Evolutionary conservation across 306 rosid species (phyloP).

Genomic region (Rosa rugosa): DNA sequence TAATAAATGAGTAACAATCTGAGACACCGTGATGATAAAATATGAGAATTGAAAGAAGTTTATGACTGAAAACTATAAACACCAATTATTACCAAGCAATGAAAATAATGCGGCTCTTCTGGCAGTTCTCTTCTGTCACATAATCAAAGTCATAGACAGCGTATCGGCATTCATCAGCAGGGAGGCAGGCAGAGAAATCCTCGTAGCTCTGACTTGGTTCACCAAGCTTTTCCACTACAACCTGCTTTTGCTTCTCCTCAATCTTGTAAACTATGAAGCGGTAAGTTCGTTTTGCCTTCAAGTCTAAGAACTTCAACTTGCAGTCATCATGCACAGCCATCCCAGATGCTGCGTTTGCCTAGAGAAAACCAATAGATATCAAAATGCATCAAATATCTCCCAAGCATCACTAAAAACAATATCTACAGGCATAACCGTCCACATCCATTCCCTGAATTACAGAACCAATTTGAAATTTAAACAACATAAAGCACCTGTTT

Average conservation of each 20-base stretch:
- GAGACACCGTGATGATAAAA: background rate
- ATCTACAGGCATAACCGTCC: background rate
- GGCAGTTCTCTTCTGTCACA: constrained; percentile 51
- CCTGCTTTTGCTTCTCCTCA: constrained; percentile 50
- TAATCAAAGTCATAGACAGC: constrained; percentile 56
- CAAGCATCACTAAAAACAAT: background rate
- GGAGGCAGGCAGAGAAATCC: constrained; percentile 45
- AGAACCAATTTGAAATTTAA: background rate
- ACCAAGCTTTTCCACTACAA: constrained; percentile 49
- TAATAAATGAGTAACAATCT: background rate
- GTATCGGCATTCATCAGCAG: constrained; percentile 51
- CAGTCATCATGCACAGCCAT: constrained; percentile 60
- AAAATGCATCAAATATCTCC: constrained; percentile 3
- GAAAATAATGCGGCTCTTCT: constrained; percentile 53
- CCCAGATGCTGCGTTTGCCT: constrained; percentile 61
- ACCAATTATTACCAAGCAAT: constrained; percentile 42
- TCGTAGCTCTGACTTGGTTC: constrained; percentile 45
- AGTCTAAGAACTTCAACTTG: constrained; percentile 47
- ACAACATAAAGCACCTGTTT: background rate
- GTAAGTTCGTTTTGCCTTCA: constrained; percentile 52
- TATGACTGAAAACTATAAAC: background rate
- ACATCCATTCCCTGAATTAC: background rate
- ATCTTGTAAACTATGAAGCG: constrained; percentile 55
- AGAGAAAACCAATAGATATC: background rate
- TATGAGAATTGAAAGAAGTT: too few species aligned